Base-by-base conservation (phyloP, 1,284 basidiomycete species). In the Bondarzewia mesenterica region DNA sequence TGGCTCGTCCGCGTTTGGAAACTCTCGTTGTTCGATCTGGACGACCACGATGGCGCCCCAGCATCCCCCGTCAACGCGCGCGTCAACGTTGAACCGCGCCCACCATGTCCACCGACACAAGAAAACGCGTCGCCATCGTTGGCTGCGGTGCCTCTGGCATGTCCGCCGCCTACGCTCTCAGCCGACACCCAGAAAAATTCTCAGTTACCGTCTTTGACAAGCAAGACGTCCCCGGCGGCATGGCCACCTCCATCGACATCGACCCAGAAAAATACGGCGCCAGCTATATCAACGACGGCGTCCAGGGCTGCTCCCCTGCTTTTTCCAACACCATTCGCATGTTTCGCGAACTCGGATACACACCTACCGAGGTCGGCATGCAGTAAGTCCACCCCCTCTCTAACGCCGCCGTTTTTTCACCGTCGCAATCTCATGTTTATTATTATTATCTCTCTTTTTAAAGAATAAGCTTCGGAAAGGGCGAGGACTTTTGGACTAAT, bases 401-500 rank as follows among this genome's bases (percentile, higher is more conserved):
- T 20, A 25, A 21, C 37, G 27, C 25, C 42, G 8, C 36, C 26
- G 26, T 22, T 15, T 18, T 7, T 18, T 25, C 14, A 35, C 35
- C 22, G 10, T 16, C 18, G 12, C 46, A 64, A n/a, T n/a, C n/a
- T n/a, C n/a, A n/a, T n/a, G n/a, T n/a, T n/a, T n/a, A n/a, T n/a
- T n/a, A n/a, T n/a, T n/a, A n/a, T n/a, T n/a, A n/a, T n/a, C n/a
- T n/a, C n/a, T n/a, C n/a, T n/a, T n/a, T n/a, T n/a, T n/a, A n/a
- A n/a, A n/a, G 62, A 59, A 78, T 82, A 20, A 78, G 75, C 45
- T 83, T 84, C 58, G 79, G 80, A 37, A 77, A 77, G 51, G 78
- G 73, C 48, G 70, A 64, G n/a, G 64, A 72, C 46, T 84, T 84
- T 58, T 85, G 80, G 81, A 74, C 75, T 47, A 83, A 84, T 57